Evolutionary conservation across 306 rosid genomes (phyloP), one percentile per base, ranked within the genome.

Genomic region (Corylus americana): DNA sequence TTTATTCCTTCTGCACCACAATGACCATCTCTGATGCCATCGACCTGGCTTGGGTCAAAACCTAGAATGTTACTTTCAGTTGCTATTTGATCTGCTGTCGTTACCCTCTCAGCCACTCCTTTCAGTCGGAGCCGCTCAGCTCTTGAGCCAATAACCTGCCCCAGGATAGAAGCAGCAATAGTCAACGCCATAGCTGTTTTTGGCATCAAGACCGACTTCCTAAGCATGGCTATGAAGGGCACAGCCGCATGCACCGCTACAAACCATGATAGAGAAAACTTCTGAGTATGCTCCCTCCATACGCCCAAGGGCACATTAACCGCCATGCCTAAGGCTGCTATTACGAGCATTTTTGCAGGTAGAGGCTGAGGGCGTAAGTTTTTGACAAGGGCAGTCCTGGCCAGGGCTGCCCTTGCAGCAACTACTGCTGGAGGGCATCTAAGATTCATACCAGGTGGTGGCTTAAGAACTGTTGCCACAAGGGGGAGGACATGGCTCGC

Each of bases 391-490:
- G 93, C 85, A 1, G 98, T 93, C 42, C 92, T 92, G 27, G 97
- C 91, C 8, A 93, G 97, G 83, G 98, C 91, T 16, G 98, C 98
- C 84, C 98, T 87, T 16, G 98, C 98, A 25, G 94, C 93, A 82
- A 93, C 91, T 58, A 93, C 81, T 27, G 98, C 92, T 14, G 94
- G 88, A 0, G 98, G 98, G 72, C 97, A 93, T 82, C 9, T 91
- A 53, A 88, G 10, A 70, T 93, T 93, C 85, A 90, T 54, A 27
- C 91, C 94, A 72, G 89, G 80, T 25, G 98, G 94, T 75, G 92
- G 93, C 83, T 78, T 87, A 81, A 90, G 74, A 74, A 87, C 87
- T 55, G 83, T 64, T 25, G 94, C 94, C 77, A 93, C 93, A 80
- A 91, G 94, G 39, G 94, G 98, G 31, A 91, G 86, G 55, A 93